Evolutionary conservation across 306 rosid species (phyloP).

Genomic region (Vigna nakashimae): DNA sequence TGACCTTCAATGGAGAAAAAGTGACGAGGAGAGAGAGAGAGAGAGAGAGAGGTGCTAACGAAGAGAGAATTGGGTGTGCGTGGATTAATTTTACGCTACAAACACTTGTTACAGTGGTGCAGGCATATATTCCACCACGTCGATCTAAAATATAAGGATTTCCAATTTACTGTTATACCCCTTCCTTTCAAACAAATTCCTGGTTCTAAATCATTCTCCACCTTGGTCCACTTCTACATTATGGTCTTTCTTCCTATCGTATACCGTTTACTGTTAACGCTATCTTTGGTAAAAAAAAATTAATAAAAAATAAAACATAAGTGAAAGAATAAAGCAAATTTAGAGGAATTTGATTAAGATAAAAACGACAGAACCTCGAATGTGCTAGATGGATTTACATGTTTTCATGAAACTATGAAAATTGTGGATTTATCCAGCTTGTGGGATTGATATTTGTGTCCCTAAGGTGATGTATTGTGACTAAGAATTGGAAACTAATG

Average conservation of each 20-base stretch:
- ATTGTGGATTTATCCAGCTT: too few relatives aligned
- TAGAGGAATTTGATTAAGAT: too few relatives aligned
- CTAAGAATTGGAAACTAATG: too few relatives aligned
- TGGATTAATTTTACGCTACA: conserved; percentile 14
- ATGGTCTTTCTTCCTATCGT: neutral
- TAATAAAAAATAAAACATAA: too few relatives aligned
- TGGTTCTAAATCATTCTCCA: neutral
- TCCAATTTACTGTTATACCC: neutral
- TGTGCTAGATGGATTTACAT: too few relatives aligned
- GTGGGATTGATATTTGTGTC: too few relatives aligned
- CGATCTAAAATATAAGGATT: neutral
- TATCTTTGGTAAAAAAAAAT: too few relatives aligned
- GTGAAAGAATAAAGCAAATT: too few relatives aligned
- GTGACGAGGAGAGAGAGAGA: conserved; percentile 7
- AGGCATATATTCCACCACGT: conserved; percentile 1
- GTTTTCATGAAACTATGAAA: too few relatives aligned
- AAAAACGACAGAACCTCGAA: too few relatives aligned
- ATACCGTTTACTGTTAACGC: too few relatives aligned
- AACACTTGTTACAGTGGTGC: conserved; percentile 8
- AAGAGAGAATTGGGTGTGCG: neutral
- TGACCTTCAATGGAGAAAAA: conserved; percentile 36
- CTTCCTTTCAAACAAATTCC: neutral
- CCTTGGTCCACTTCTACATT: neutral
- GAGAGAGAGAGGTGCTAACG: neutral
- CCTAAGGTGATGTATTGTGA: too few relatives aligned